Conservation (phyloP, 2,329 filamentous ascomycete genomes). For the Calonectria montana region DNA sequence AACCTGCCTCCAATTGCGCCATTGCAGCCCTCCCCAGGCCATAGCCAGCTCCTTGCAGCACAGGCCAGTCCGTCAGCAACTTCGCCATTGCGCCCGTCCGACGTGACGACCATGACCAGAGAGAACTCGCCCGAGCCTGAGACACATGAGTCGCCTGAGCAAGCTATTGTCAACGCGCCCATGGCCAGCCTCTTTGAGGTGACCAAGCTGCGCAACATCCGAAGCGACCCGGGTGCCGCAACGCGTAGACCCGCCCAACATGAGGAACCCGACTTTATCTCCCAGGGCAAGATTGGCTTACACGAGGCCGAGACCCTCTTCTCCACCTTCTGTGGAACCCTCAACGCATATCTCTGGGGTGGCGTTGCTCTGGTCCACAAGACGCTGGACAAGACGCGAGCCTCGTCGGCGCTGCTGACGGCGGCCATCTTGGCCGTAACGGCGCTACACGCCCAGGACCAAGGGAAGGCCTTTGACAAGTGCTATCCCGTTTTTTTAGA, state of each 20-base stretch:
- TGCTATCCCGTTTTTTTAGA: slow-evolving; percentile 70
- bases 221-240: slow-evolving; percentile 43
- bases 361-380: slow-evolving; percentile 46
- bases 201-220: slow-evolving; percentile 47
- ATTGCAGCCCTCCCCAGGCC: background rate
- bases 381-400: slow-evolving; percentile 41
- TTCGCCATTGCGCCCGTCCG: slow-evolving; percentile 4
- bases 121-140: slow-evolving; percentile 45
- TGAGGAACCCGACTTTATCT: slow-evolving; percentile 44
- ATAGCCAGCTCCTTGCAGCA: background rate
- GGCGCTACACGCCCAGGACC: slow-evolving; percentile 44
- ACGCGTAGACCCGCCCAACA: slow-evolving; percentile 20
- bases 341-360: slow-evolving; percentile 49
- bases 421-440: slow-evolving; percentile 49
- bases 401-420: slow-evolving; percentile 45
- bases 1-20: slow-evolving; percentile 22
- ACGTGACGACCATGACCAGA: slow-evolving; percentile 46
- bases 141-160: slow-evolving; percentile 35
- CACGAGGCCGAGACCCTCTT: slow-evolving; percentile 45
- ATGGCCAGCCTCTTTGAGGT: slow-evolving; percentile 49
- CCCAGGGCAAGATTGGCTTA: slow-evolving; percentile 41
- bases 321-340: slow-evolving; percentile 41
- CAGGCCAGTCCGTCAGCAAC: background rate
- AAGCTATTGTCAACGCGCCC: slow-evolving; percentile 45
- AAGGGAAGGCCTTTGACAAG: slow-evolving; percentile 61